phyloP scores from a whole-genome alignment of 345 rosid species.

The Odontarrhena argentea region DNA sequence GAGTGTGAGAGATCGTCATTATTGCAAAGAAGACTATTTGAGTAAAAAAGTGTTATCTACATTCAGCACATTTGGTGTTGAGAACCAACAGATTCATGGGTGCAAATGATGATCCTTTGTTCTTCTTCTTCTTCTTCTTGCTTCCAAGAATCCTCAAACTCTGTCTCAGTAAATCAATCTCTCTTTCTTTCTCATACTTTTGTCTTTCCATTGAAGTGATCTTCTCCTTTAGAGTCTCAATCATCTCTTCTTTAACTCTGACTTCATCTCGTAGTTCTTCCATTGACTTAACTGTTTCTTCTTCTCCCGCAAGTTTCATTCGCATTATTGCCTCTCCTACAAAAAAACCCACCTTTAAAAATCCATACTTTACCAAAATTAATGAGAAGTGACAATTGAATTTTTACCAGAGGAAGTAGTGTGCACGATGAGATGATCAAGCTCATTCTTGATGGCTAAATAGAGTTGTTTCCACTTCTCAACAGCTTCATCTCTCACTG shows the following conservation, averaged over 20 bases:
- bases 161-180: slow-evolving; percentile 70
- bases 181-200: slow-evolving; percentile 55
- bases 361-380: slow-evolving; percentile 1
- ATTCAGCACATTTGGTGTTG: slow-evolving; percentile 39
- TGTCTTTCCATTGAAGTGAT: slow-evolving; percentile 52
- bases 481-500: slow-evolving; percentile 68
- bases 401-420: slow-evolving; percentile 50
- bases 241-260: slow-evolving; percentile 55
- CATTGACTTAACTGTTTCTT: slow-evolving; percentile 34
- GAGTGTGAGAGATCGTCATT: slow-evolving; percentile 8
- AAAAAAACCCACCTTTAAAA: slow-evolving; percentile 10
- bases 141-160: slow-evolving; percentile 62
- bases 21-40: slow-evolving; percentile 33
- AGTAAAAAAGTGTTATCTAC: slow-evolving; percentile 35
- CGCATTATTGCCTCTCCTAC: slow-evolving; percentile 49
- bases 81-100: slow-evolving; percentile 25
- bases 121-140: slow-evolving; percentile 30
- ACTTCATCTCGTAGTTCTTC: slow-evolving; percentile 61
- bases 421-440: slow-evolving; percentile 74
- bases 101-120: background rate
- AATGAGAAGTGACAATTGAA: background rate
- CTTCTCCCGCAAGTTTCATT: slow-evolving; percentile 55
- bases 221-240: slow-evolving; percentile 45
- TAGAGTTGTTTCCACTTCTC: slow-evolving; percentile 89
- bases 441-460: slow-evolving; percentile 81